Evolutionary conservation across 257 asterid genomes (phyloP).

Genomic region (Catharanthus roseus): DNA sequence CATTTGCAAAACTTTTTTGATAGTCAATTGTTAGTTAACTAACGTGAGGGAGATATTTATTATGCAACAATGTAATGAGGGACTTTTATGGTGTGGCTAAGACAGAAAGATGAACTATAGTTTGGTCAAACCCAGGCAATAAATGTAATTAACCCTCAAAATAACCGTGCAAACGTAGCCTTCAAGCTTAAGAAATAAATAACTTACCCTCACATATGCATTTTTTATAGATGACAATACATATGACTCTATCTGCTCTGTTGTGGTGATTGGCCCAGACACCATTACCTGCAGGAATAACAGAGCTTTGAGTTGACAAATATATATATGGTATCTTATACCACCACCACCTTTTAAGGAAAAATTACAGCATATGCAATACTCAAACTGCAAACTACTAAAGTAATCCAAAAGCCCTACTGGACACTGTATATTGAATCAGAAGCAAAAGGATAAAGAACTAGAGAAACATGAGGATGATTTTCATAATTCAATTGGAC

Average conservation of each 20-base stretch:
- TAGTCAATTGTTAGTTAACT: not conserved
- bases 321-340: not conserved
- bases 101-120: not conserved
- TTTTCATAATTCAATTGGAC: not conserved
- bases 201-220: constrained; percentile 76
- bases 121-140: not conserved
- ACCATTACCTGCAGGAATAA: constrained; percentile 58
- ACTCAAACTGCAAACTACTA: not conserved
- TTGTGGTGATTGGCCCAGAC: constrained; percentile 48
- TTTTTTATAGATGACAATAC: constrained; percentile 73
- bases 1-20: not conserved
- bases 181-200: not conserved
- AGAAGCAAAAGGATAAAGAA: not conserved
- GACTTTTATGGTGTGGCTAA: not conserved
- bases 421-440: not conserved
- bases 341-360: not conserved
- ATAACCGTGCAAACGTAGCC: not conserved
- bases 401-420: not conserved
- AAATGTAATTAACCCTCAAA: not conserved
- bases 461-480: not conserved
- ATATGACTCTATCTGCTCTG: constrained; percentile 82
- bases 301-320: not conserved
- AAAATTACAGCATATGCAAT: not conserved
- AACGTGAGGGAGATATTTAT: not conserved
- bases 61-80: not conserved